Evolutionary conservation across 305 asterid species (phyloP), one percentile per base, ranked within the genome.

Genomic region (Solanum chacoense): DNA sequence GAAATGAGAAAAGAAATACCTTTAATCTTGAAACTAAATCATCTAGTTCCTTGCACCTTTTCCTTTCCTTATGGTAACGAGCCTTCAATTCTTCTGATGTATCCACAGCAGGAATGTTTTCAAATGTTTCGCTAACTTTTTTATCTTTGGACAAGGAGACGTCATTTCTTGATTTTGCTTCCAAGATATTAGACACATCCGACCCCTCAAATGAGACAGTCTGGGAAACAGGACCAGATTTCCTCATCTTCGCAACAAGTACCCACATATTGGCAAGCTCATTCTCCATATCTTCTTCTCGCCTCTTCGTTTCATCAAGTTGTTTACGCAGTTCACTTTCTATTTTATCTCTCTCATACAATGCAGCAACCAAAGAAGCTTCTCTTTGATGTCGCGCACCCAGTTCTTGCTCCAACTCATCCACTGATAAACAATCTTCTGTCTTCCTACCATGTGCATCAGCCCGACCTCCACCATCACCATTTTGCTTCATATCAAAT

Each of bases 361-460:
- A 89, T 55, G 98, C 98, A 85, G 93, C 94, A 89, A 96, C 98
- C 92, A 96, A 90, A 87, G 96, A 94, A 69, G 97, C 97, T 89
- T 96, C 98, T 91, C 96, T 92, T 91, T 96, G 96, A 89, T 93
- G 92, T 90, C 98, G 91, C 50, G 95, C 93, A 78, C 65, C 93
- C 86, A 94, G 91, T 91, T 96, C 98, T 80, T 90, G 89, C 90
- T 94, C 95, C 87, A 94, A 87, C 91, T 96, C 98, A 91, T 92
- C 96, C 88, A 91, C 72, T 5, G 95, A 93, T 59, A 96, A 89
- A 85, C 92, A 77, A 84, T 92, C 94, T 74, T 91, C 94, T 32
- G 85, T 86, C 88, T 93, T 92, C 87, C 91, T 90, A 72, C 38
- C 79, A 89, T 87, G 89, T 45, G 92, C 89, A 84, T 92, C 94